Base-by-base conservation (phyloP, 2,329 filamentous ascomycete genomes). In the Stagonosporopsis chrysanthemi region DNA sequence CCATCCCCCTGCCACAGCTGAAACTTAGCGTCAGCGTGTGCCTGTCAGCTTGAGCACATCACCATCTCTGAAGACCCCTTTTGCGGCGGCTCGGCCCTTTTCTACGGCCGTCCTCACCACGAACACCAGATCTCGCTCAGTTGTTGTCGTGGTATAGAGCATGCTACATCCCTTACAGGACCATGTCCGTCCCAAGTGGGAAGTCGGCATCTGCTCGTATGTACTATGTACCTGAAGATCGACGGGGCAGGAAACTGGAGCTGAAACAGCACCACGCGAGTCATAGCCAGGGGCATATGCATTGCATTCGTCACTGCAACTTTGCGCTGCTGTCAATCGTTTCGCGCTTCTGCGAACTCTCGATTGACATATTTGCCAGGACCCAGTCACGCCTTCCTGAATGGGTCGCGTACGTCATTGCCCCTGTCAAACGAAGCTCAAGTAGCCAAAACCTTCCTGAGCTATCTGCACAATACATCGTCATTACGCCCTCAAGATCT, bases 31-130 rank as follows among this genome's bases (percentile, higher is more conserved):
- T 49, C 47, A 29, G n/a, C 23, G 24, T 46, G 50, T 58, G 33
- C 56, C 56, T 58, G 56, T 52, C 54, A 52, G 48, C 54, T 5
- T 12, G 17, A 43, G 48, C 48, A 44, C 54, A 57, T 57, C 49
- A 46, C 46, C 40, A 58, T 53, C 35, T 58, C 50, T 33, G n/a
- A 5, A 22, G 9, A 8, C 28, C 17, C 28, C n/a, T 28, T 14
- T 28, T 44, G n/a, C 17, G 17, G 26, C 56, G 56, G 56, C 49
- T 58, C 50, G 56, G 56, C 45, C 56, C 56, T 58, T 53, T 8
- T 46, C 9, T 8, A 38, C 39, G 43, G 31, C 39, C 40, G 19
- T 40, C 54, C 26, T 42, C 26, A 33, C 31, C 33, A 4, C 22
- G 24, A 31, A 29, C 11, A 23, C 19, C 8, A n/a, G 8, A 29